Evolutionary conservation across 2,329 filamentous ascomycete species (phyloP).

Genomic region (Botrytis fabae): DNA sequence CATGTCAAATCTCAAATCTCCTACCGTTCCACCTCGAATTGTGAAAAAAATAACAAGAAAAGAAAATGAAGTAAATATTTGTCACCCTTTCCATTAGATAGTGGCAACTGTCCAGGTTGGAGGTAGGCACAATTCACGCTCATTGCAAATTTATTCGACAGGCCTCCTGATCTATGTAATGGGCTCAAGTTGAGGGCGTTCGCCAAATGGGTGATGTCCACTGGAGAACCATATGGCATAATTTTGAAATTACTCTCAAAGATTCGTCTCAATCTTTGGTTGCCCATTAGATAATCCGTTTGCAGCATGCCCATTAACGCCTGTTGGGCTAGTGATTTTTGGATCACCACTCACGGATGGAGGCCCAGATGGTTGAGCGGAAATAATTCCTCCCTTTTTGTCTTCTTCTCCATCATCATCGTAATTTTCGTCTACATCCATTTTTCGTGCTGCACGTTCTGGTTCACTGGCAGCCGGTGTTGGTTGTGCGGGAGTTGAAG

Average conservation of each 20-base stretch:
- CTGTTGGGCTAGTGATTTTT: slow-evolving; percentile 54
- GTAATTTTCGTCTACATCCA: slow-evolving; percentile 97
- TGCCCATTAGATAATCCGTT: slow-evolving; percentile 40
- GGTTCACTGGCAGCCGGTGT: slow-evolving; percentile 65
- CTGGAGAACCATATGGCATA: not conserved
- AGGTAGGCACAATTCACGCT: not conserved
- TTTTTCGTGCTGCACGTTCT: slow-evolving; percentile 80
- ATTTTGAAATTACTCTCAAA: not conserved
- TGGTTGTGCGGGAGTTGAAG: slow-evolving; percentile 46
- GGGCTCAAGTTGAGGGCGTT: not conserved
- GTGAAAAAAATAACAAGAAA: slow-evolving; percentile 1
- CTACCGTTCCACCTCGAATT: not conserved
- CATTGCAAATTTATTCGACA: not conserved
- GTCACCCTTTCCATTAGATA: not conserved
- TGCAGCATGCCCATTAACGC: slow-evolving; percentile 38
- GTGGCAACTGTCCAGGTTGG: not conserved
- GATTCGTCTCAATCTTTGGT: slow-evolving; percentile 37
- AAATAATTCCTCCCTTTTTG: slow-evolving; percentile 57
- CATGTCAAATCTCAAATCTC: slow-evolving; percentile 4
- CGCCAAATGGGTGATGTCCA: not conserved
- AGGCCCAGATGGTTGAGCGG: slow-evolving; percentile 48
- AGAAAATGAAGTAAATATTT: not conserved
- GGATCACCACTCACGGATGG: slow-evolving; percentile 46
- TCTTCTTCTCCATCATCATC: slow-evolving; percentile 92
- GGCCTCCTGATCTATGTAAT: not conserved